Evolutionary conservation across 2,329 filamentous ascomycete species (phyloP).

Genomic region (Trichophyton benhamiae): DNA sequence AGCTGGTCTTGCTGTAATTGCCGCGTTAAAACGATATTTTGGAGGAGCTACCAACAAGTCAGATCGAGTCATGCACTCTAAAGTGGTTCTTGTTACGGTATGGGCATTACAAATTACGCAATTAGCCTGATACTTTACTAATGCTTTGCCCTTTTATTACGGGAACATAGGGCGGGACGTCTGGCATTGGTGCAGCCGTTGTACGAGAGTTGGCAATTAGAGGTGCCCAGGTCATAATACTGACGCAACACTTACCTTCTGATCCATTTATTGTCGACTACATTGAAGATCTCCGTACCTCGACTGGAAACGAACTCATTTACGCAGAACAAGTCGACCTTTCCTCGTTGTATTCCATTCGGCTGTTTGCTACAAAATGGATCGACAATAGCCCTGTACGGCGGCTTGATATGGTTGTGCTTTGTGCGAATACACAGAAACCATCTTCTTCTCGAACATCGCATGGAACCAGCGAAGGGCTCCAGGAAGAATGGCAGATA

Average conservation of each 20-base stretch:
- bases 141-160: conserved; percentile 12
- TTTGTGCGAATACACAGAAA: conserved; percentile 70
- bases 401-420: conserved; percentile 76
- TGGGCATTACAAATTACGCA: conserved; percentile 9
- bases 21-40: conserved; percentile 60
- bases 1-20: conserved; percentile 41
- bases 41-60: conserved; percentile 61
- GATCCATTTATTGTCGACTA: conserved; percentile 88
- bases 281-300: conserved; percentile 70
- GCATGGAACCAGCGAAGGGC: conserved; percentile 57
- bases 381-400: conserved; percentile 88
- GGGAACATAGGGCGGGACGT: conserved; percentile 60
- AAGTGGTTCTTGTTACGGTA: conserved; percentile 85
- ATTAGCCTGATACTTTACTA: not conserved
- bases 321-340: conserved; percentile 94
- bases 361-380: conserved; percentile 92
- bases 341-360: conserved; percentile 74
- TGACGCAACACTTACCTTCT: conserved; percentile 67
- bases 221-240: conserved; percentile 80
- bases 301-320: conserved; percentile 72
- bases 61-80: conserved; percentile 80
- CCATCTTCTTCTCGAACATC: conserved; percentile 48
- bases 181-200: conserved; percentile 72
- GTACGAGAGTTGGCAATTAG: conserved; percentile 62
- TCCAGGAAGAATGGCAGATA: conserved; percentile 85